phyloP scores from a whole-genome alignment of 192 early-diverging fungal genomes.

The Backusella parvicylindrica region DNA sequence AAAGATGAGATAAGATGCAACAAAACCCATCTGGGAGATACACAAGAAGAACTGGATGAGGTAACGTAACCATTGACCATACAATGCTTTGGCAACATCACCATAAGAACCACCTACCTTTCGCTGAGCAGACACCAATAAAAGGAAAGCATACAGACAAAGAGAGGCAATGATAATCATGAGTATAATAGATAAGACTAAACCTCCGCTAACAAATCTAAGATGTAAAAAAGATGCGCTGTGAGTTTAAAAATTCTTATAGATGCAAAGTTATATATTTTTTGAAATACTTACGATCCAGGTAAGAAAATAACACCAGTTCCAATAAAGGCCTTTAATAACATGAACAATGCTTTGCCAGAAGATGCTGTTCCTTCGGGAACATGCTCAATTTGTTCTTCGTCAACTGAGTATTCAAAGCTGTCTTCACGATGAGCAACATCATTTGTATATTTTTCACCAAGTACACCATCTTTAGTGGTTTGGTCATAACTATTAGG shows the following conservation, averaged over 20 bases:
- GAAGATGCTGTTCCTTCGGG: constrained; percentile 42
- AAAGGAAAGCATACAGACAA: constrained; percentile 55
- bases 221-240: not conserved
- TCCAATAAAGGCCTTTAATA: constrained; percentile 67
- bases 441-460: not conserved
- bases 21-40: constrained; percentile 76
- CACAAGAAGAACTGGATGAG: constrained; percentile 47
- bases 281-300: constrained; percentile 32
- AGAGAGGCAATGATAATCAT: constrained; percentile 59
- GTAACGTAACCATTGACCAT: constrained; percentile 26
- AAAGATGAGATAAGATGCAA: constrained; percentile 85
- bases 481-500: not conserved
- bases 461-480: not conserved
- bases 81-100: constrained; percentile 51
- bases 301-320: constrained; percentile 60
- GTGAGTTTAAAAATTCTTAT: not conserved
- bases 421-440: constrained; percentile 7
- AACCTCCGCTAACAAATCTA: constrained; percentile 56
- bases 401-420: not conserved
- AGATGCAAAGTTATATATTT: too few species aligned
- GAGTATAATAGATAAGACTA: constrained; percentile 55
- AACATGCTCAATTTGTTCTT: constrained; percentile 15
- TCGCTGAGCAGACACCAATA: constrained; percentile 37
- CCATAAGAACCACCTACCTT: constrained; percentile 56
- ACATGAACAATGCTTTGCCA: constrained; percentile 55